Evolutionary conservation across 31 red algal species (phyloP), one percentile per base, ranked within the genome.

Genomic region (Odonthalia washingtoniensis): DNA sequence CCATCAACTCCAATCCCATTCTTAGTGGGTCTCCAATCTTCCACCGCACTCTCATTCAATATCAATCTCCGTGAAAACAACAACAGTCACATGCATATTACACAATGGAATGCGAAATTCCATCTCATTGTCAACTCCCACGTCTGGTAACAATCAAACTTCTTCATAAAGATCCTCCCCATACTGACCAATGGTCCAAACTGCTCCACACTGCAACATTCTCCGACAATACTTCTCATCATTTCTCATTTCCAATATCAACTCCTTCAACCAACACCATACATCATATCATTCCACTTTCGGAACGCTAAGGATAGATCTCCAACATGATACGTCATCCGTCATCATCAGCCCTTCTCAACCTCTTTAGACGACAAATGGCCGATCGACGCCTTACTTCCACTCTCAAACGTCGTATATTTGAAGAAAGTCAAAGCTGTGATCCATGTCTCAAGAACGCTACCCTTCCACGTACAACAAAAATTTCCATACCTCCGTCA

Each of bases 1-100:
- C 75, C 76, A 0, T 44, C 75, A 3, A 43, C 77, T 36, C 66
- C 86, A 16, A 80, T 89, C 31, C 76, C 86, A 18, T 89, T 89
- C 46, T 65, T 89, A 17, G 24, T 74, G 0, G 42, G 75, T 16
- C 43, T 89, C 2, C 62, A 89, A 40, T 62, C 42, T 1, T n/a
- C 60, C 3, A 60, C 30, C 3, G 2, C 0, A 3, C 65, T 60
- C 16, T 16, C 26, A n/a, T 80, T 89, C 44, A 40, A 89, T 34
- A 26, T 74, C 3, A 70, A 66, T 38, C 39, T 89, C 3, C 62
- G 86, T 27, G 26, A 73, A 18, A n/a, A 79, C 1, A 62, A 72
- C 38, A 14, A 70, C 63, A 89, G 75, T 65, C 76, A 79, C 42
- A 35, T 81, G 0, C 4, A 30, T 14, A 62, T 74, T 31, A 80